Conservation (phyloP, 140 eudicot genomes). For the Oenanthe javanica region DNA sequence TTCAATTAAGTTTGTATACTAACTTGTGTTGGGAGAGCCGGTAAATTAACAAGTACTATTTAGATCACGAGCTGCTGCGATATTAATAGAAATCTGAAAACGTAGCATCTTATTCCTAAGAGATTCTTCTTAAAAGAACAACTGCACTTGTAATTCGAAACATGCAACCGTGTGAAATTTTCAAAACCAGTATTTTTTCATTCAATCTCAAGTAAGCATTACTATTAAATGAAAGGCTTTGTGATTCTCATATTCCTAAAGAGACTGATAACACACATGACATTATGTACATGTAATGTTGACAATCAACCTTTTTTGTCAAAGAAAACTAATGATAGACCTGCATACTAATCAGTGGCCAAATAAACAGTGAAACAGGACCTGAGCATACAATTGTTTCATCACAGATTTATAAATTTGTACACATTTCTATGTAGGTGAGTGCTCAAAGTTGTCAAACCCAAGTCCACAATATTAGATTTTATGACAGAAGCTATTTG, state of each 20-base stretch:
- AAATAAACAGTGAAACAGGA: neutral
- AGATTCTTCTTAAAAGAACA: too few relatives aligned
- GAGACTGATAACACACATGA: neutral
- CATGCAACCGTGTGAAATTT: too few relatives aligned
- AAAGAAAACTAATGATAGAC: neutral
- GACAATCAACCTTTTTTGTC: neutral
- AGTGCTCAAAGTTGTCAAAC: neutral
- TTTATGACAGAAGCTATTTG: neutral
- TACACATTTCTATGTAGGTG: neutral
- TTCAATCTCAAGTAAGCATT: neutral
- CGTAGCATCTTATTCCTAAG: too few relatives aligned
- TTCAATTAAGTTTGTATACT: too few relatives aligned
- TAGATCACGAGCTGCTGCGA: too few relatives aligned
- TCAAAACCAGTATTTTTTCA: neutral
- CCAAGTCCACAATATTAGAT: constrained; percentile 5
- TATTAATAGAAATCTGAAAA: too few relatives aligned
- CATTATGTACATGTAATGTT: neutral
- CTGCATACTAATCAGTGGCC: neutral
- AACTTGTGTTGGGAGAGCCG: too few relatives aligned
- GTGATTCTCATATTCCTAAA: neutral
- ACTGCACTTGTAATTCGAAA: too few relatives aligned
- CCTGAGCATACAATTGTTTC: neutral
- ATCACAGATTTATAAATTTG: neutral
- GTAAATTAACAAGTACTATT: too few relatives aligned
- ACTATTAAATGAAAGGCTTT: neutral